Base-by-base conservation (phyloP, 192 early-diverging fungal genomes). In the Diversispora epigaea region DNA sequence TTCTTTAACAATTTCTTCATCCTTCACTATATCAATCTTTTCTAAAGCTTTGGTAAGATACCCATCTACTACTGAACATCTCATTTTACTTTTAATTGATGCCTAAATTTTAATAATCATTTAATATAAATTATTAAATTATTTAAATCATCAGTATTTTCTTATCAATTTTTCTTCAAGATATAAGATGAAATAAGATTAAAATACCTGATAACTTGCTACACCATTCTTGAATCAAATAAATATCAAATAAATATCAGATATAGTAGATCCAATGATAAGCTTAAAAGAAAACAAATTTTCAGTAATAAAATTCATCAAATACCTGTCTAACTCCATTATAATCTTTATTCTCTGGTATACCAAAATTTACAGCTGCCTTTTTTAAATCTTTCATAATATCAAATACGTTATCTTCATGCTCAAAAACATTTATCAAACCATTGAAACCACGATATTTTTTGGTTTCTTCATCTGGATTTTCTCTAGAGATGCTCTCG, bases 391-490 rank as follows among this genome's bases (percentile, higher is more conserved):
- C 60, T 39, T 21, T 32, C 32, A 61, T 1, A 61, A 61, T 3
- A 12, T 61, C 60, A 25, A 39, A 17, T 8, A 61, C 3, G 7
- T 0, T 25, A 60, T 60, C 22, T 11, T 0, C 0, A 0, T 4
- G 3, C 5, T 61, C 60, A 39, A 39, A 25, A 4, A 61, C 60
- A 3, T 61, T 5, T 39, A 32, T 21, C 4, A 61, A 39, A 61
- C 60, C 32, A 61, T 61, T 61, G 12, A 61, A 61, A 12, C 60
- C 60, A 61, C 39, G 60, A 14, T 32, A 61, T 39, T 41, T 21
- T 61, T 61, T 61, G 14, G 39, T 39, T 61, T 61, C 4, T 25
- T 61, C 60, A 61, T 61, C 60, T 11, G 60, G 12, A 32, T 41
- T 61, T 32, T 61, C 9, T 39, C 60, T 21, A 6, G 2, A 3